Conservation (phyloP, 305 asterid genomes). For the Fraxinus albicans region DNA sequence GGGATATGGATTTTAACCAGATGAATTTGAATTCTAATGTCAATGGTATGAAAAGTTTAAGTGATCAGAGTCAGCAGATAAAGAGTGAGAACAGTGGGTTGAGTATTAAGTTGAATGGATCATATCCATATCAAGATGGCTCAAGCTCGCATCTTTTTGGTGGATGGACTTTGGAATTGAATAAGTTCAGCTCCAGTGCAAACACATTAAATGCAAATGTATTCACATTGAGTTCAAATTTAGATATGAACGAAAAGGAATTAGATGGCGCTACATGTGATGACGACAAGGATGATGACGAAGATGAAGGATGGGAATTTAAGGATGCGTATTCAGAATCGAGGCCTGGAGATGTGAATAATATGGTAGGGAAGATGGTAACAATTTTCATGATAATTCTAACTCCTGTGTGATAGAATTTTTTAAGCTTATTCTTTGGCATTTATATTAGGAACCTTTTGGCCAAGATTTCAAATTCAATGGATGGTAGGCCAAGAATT, state of each 20-base stretch:
- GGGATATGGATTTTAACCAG: conserved; percentile 14
- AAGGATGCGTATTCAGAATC: conserved; percentile 55
- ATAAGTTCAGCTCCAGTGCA: conserved; percentile 29
- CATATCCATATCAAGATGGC: conserved; percentile 27
- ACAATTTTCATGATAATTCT: background rate
- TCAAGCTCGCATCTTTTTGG: conserved; percentile 27
- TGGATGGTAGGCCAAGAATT: conserved; percentile 19
- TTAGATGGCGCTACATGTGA: conserved; percentile 18
- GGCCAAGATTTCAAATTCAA: conserved; percentile 7
- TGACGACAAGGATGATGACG: conserved; percentile 32
- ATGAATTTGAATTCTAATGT: background rate
- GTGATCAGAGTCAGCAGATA: conserved; percentile 36
- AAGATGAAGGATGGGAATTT: conserved; percentile 68
- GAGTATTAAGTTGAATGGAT: conserved; percentile 21
- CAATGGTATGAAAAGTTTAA: conserved; percentile 5
- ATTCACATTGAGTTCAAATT: conserved; percentile 25
- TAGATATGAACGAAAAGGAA: conserved; percentile 22
- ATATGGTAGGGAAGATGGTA: conserved; percentile 39
- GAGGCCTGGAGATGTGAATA: conserved; percentile 26
- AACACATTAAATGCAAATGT: conserved; percentile 25
- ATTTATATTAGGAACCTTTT: conserved; percentile 16
- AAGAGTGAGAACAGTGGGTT: conserved; percentile 28
- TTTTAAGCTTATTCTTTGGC: conserved; percentile 10
- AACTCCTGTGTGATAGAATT: conserved; percentile 14
- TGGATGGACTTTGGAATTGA: conserved; percentile 32